Percentiles rank a stretch among this genome's conserved stretches.
Conservation (phyloP, 1,139 yeast species). For the Hyphopichia buzzinii region DNA sequence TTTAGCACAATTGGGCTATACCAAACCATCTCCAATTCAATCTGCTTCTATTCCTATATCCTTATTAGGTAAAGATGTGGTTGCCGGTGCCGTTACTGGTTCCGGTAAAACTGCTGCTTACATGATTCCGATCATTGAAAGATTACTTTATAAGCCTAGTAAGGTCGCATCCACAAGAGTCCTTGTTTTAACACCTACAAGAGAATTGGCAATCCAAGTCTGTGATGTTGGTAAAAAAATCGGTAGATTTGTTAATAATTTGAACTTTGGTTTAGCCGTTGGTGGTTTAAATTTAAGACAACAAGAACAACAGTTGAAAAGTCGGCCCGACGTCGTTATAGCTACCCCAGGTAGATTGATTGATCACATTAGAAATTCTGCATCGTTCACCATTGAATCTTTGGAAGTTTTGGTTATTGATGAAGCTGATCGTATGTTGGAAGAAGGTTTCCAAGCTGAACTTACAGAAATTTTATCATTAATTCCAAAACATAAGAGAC, state of each 20-base stretch:
- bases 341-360: conserved; percentile 98
- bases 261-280: conserved; percentile 88
- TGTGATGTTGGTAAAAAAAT: conserved; percentile 88
- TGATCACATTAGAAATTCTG: conserved; percentile 93
- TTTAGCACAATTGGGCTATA: conserved; percentile 73
- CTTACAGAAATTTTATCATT: conserved; percentile 83
- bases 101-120: conserved; percentile 99
- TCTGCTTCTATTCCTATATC: conserved; percentile 93
- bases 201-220: conserved; percentile 97
- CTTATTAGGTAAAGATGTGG: conserved; percentile 85
- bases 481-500: conserved; percentile 83
- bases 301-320: conserved; percentile 89
- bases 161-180: conserved; percentile 87
- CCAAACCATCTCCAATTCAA: conserved; percentile 91
- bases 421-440: conserved; percentile 99
- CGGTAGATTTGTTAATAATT: conserved; percentile 69
- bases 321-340: conserved; percentile 92
- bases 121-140: conserved; percentile 91
- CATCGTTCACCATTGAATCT: conserved; percentile 84
- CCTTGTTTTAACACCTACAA: conserved; percentile 87
- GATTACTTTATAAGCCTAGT: conserved; percentile 84
- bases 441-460: conserved; percentile 97
- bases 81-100: conserved; percentile 99
- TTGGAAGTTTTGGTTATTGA: conserved; percentile 92
- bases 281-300: conserved; percentile 95